Percentiles rank a stretch among this genome's conserved stretches.
These are phyloP conservation scores for Arxiozyma slooffiae DNA, from an alignment of 1,139 yeast species.

Conservation along the genomic window DNA sequence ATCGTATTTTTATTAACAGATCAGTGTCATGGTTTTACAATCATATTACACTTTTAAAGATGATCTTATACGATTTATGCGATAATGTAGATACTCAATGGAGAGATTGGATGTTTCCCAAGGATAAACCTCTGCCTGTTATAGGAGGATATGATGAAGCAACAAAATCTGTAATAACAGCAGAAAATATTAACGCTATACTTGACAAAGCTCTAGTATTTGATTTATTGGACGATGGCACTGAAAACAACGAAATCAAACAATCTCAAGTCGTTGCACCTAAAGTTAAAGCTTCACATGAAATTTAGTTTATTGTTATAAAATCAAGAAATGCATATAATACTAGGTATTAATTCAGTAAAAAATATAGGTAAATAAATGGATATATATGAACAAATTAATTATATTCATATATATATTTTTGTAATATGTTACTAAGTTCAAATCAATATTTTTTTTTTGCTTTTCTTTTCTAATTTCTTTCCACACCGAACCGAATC, in stretches of 20 bases:
- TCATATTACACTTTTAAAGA: constrained; percentile 28
- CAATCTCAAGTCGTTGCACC: constrained; percentile 18
- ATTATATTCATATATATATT: background rate
- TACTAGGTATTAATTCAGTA: background rate
- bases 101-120: constrained; percentile 31
- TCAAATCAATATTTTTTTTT: too few species aligned
- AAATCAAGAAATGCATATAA: background rate
- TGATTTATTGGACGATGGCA: constrained; percentile 27
- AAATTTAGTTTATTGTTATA: too few species aligned
- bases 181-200: constrained; percentile 22
- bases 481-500: background rate
- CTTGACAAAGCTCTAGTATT: constrained; percentile 24
- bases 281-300: background rate
- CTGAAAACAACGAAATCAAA: constrained; percentile 22
- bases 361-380: too few species aligned
- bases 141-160: constrained; percentile 14
- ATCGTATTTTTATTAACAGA: constrained; percentile 28
- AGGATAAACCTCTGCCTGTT: constrained; percentile 18
- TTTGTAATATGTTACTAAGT: background rate
- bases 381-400: too few species aligned
- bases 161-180: constrained; percentile 8
- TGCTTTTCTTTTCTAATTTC: background rate
- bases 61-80: constrained; percentile 29
- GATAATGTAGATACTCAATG: constrained; percentile 27
- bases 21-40: constrained; percentile 32